Conservation (phyloP, 2,329 filamentous ascomycete species). For the Botrytis porri region DNA sequence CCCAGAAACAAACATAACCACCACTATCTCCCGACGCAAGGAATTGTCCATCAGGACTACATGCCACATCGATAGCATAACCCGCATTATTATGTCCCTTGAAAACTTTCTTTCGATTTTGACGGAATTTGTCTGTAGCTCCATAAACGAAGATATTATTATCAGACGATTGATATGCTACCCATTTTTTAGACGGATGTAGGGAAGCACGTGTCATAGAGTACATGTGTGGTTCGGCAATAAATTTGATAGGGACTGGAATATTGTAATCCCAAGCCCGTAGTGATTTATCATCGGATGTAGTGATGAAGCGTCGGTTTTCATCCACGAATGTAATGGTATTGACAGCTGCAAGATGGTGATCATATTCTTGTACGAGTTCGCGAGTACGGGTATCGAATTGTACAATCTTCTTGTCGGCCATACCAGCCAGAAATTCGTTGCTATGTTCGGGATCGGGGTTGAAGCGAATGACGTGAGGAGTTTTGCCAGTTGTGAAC, state of each 20-base stretch:
- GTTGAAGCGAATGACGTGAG: conserved; percentile 93
- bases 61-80: conserved; percentile 83
- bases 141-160: conserved; percentile 98
- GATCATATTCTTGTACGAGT: conserved; percentile 94
- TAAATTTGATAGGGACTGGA: conserved; percentile 96
- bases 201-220: conserved; percentile 81
- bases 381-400: conserved; percentile 82
- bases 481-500: conserved; percentile 91
- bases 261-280: conserved; percentile 99
- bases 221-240: conserved; percentile 97
- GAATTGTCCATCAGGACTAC: conserved; percentile 90
- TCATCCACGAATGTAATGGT: conserved; percentile 96
- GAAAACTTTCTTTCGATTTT: conserved; percentile 97
- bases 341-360: conserved; percentile 96
- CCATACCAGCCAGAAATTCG: conserved; percentile 95
- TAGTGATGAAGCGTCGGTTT: conserved; percentile 93
- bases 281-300: conserved; percentile 93
- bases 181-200: conserved; percentile 90
- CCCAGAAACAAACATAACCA: conserved; percentile 94
- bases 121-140: conserved; percentile 90
- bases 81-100: conserved; percentile 94
- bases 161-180: conserved; percentile 88
- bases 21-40: conserved; percentile 81
- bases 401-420: conserved; percentile 97
- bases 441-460: conserved; percentile 71